A percentile compares a stretch with the other conserved stretches of the same genome.
phyloP scores from a whole-genome alignment of 139 green algal species.

The Pycnococcus provasolii region DNA sequence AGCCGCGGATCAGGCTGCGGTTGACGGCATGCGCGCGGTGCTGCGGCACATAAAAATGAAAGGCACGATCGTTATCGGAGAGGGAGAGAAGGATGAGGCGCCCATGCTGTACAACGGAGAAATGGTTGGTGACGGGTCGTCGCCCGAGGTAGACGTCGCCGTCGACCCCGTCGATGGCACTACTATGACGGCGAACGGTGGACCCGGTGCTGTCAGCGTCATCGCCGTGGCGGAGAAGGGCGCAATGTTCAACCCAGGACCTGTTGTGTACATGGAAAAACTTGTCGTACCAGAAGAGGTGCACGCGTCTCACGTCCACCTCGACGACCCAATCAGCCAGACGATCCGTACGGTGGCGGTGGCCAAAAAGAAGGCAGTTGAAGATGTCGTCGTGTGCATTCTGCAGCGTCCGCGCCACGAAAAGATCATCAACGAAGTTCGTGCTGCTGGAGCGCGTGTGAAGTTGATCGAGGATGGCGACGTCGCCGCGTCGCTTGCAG shows the following conservation, averaged over 20 bases:
- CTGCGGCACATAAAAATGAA: slow-evolving; percentile 54
- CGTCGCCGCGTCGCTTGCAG: slow-evolving; percentile 56
- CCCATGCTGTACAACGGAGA: slow-evolving; percentile 34
- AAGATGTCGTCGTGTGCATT: slow-evolving; percentile 62
- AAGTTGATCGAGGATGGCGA: slow-evolving; percentile 59
- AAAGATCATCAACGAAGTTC: slow-evolving; percentile 48
- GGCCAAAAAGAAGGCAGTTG: slow-evolving; percentile 51
- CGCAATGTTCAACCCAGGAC: slow-evolving; percentile 60
- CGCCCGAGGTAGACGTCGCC: slow-evolving; percentile 55
- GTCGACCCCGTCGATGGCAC: slow-evolving; percentile 48
- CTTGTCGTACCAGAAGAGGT: slow-evolving; percentile 48
- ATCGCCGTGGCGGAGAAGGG: slow-evolving; percentile 65
- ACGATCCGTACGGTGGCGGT: slow-evolving; percentile 51
- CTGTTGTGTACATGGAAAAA: slow-evolving; percentile 55
- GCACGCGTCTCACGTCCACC: slow-evolving; percentile 23
- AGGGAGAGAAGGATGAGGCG: slow-evolving; percentile 67
- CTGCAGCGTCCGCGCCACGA: slow-evolving; percentile 54
- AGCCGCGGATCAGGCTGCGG: slow-evolving; percentile 60
- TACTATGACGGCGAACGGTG: slow-evolving; percentile 20
- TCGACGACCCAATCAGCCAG: slow-evolving; percentile 40
- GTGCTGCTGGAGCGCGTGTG: slow-evolving; percentile 59
- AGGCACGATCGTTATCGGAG: slow-evolving; percentile 67
- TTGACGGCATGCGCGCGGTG: slow-evolving; percentile 73
- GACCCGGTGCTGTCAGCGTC: slow-evolving; percentile 34
- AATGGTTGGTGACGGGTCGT: slow-evolving; percentile 40